Base-by-base conservation (phyloP, 1,284 basidiomycete genomes). In the Coriolopsis trogii region DNA sequence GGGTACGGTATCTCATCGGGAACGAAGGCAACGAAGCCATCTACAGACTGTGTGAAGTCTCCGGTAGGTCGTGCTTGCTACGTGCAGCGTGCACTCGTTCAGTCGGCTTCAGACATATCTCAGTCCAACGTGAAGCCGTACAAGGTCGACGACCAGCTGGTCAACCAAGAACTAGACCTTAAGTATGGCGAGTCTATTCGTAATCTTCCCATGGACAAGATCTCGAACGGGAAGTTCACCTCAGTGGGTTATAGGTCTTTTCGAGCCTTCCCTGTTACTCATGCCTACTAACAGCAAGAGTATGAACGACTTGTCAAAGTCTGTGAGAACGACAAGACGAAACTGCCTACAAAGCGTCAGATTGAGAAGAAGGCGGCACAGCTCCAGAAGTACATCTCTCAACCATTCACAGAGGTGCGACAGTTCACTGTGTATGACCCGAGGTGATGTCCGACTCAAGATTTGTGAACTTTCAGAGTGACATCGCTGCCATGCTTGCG, bases 41-140 rank as follows among this genome's bases (percentile, higher is more conserved):
- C 29, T 97, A 97, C 70, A 83, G 93, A 40, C 78, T 94, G 47
- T 93, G 93, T 66, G 84, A 91, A 68, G 77, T 97, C 33, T 67
- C 70, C 16, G 79, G 93, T 93, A 57, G 62, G 87, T 77, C 20
- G 9, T 23, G 13, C 23, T 18, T 4, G 3, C 12, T 41, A 23
- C 21, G 16, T 33, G 24, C 16, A 4, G n/a, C 13, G 13, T n/a
- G 25, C 5, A n/a, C 16, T 23, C 18, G 43, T 48, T 59, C 12
- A 55, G 28, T 34, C n/a, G n/a, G 18, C 21, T 26, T 6, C 43
- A 83, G 82, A 77, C 57, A 71, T 89, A 26, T 69, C 73, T 29
- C 70, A 75, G 48, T 77, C 82, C 41, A 64, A 73, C 3, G 73
- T 78, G 15, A 87, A 85, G 60, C 78, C 84, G 2, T 97, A 97